Evolutionary conservation across 768 basidiomycete species (phyloP), one percentile per base, ranked within the genome.

Genomic region (Suillus hirtellus): DNA sequence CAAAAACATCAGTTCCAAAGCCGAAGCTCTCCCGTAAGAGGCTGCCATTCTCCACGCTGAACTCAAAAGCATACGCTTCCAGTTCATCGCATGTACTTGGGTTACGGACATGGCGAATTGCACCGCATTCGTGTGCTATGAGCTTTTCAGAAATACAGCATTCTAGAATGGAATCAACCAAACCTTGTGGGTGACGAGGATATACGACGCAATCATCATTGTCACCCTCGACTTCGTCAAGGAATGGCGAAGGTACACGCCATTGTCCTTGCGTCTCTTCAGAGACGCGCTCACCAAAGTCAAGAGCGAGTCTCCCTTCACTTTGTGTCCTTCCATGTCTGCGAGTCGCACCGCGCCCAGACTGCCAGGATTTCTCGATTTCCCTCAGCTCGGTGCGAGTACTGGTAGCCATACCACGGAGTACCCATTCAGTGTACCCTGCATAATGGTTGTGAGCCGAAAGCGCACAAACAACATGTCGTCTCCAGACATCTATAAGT

Each of bases 401-500:
- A 40, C 44, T 19, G 50, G 68, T 63, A 43, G 72, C 66, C 62
- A 76, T 40, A 58, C 74, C 55, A 63, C 69, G 49, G 70, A 80
- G 56, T 74, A 59, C 68, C 74, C 74, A 75, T 60, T 75, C 74
- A 34, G 60, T 10, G 53, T 76, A 76, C 2, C 74, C 74, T 65
- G 50, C 83, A 73, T 64, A 63, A 72, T 52, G 73, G 14, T 74
- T 46, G 42, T 79, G 74, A 34, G 61, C 62, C 8, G 74, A 66
- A 27, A 91, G 77, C 64, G 87, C 85, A 27, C 80, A 70, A n/a
- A 89, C 65, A 31, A 89, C 82, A 68, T 86, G 83, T 27, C 80
- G 80, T 40, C 89, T 84, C 69, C 86, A 91, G 4, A 84, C 79
- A 67, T 93, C 89, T 8, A 91, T 80, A 15, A 92, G 81, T 3